Evolutionary conservation across 139 green algal genomes (phyloP).

Genomic region (Ettlia oleoabundans): DNA sequence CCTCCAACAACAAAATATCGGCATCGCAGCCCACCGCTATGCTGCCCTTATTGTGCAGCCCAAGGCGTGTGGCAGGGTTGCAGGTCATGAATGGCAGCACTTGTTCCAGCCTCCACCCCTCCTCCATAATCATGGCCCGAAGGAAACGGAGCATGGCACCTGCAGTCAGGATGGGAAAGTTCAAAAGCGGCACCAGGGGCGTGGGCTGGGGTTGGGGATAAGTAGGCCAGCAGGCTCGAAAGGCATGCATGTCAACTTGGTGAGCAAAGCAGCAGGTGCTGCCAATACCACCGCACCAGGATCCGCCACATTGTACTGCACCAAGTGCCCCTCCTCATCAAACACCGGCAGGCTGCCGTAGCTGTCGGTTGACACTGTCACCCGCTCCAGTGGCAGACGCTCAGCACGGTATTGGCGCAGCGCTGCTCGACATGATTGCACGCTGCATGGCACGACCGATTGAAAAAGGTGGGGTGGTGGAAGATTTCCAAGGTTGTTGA

Average conservation of each 20-base stretch:
- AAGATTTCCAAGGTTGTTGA: no score
- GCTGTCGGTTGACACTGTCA: slow-evolving; percentile 44
- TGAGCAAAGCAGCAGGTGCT: background rate
- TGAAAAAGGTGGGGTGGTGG: no score
- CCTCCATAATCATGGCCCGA: slow-evolving; percentile 10
- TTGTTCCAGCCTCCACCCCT: slow-evolving; percentile 13
- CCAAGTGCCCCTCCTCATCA: slow-evolving; percentile 42
- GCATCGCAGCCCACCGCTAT: slow-evolving; percentile 41
- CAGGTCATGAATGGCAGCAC: slow-evolving; percentile 40
- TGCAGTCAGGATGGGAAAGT: background rate
- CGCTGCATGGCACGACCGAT: no score
- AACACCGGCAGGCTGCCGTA: slow-evolving; percentile 55
- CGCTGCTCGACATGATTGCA: background rate
- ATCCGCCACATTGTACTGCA: slow-evolving; percentile 36
- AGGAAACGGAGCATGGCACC: slow-evolving; percentile 39
- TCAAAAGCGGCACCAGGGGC: background rate
- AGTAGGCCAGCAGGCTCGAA: no score
- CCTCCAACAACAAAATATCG: slow-evolving; percentile 48
- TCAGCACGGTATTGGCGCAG: background rate
- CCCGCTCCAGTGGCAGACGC: background rate
- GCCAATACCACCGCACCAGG: slow-evolving; percentile 22
- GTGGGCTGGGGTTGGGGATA: no score
- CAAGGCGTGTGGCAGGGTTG: slow-evolving; percentile 39
- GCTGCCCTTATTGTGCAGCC: slow-evolving; percentile 46
- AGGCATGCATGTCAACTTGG: background rate